Conservation (phyloP, 2,329 filamentous ascomycete species). For the Fusarium equiseti region DNA sequence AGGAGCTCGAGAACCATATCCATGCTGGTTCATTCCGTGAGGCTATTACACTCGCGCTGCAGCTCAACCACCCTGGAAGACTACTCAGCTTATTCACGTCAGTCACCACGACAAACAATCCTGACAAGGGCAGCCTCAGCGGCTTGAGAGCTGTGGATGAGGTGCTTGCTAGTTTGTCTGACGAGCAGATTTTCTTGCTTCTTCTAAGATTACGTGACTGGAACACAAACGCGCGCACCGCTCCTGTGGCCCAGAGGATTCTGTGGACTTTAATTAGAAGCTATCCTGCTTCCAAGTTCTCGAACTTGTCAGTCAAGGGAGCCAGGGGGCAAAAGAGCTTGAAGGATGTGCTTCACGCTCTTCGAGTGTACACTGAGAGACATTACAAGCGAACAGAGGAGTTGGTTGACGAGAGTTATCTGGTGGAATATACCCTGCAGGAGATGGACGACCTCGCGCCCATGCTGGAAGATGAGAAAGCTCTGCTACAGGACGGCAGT, state of each 20-base stretch:
- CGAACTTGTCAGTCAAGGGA: slow-evolving; percentile 73
- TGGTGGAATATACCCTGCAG: slow-evolving; percentile 91
- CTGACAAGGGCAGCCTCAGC: slow-evolving; percentile 72
- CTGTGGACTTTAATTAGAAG: slow-evolving; percentile 82
- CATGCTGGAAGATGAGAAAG: slow-evolving; percentile 52
- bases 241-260: slow-evolving; percentile 86
- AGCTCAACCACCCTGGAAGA: slow-evolving; percentile 92
- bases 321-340: slow-evolving; percentile 73
- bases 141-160: slow-evolving; percentile 81
- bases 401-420: slow-evolving; percentile 90
- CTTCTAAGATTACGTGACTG: slow-evolving; percentile 89
- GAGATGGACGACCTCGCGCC: slow-evolving; percentile 86
- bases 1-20: slow-evolving; percentile 93
- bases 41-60: slow-evolving; percentile 90
- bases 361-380: slow-evolving; percentile 90
- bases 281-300: slow-evolving; percentile 83
- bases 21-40: slow-evolving; percentile 89
- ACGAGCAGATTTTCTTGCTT: slow-evolving; percentile 87
- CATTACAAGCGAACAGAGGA: slow-evolving; percentile 93
- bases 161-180: slow-evolving; percentile 81
- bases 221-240: slow-evolving; percentile 95
- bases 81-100: slow-evolving; percentile 86
- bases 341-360: slow-evolving; percentile 86
- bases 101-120: slow-evolving; percentile 73
- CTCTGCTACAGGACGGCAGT: slow-evolving; percentile 51